Base-by-base conservation (phyloP, 805 yeast genomes). In the Millerozyma miso region DNA sequence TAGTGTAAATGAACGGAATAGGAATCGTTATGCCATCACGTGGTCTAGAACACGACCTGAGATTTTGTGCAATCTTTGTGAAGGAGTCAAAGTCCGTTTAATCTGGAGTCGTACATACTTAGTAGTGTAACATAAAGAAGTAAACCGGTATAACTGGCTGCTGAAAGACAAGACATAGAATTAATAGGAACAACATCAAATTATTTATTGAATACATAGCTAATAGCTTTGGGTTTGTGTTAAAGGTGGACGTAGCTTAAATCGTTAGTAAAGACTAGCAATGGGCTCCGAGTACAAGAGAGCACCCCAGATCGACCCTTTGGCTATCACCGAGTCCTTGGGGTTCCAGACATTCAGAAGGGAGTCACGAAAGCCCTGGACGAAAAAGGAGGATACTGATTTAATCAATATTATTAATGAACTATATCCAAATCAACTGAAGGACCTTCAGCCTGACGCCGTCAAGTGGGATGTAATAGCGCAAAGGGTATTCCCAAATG, bases 311-410 rank as follows among this genome's bases (percentile, higher is more conserved):
- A 62, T 78, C 23, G 82, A 78, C 52, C 79, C 80, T 35, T 53
- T 78, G 37, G 74, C 79, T 3, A 73, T 85, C 26, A 82, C 91
- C 3, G 85, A 83, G 54, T 77, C 85, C 2, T 61, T 85, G 6
- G 93, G 93, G 4, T 83, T 80, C 55, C 85, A 83, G 51, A 85
- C 89, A 1, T 82, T 81, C 55, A 63, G 91, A 33, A 70, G 83
- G 41, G 78, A 68, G 18, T 67, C 79, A 3, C 66, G 91, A 42
- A 76, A 78, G 43, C 76, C 85, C 10, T 89, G 97, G 97, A 71
- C 82, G 3, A 73, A 77, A 39, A 82, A 80, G 29, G 96, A 90
- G 49, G 97, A 89, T 61, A 43, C 40, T 40, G 44, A 67, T 26
- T 61, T 89, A 39, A 65, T 71, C 37, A 51, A 59, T 8, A 53